Conservation (phyloP, 164 flowering plant species). For the Macadamia integrifolia region DNA sequence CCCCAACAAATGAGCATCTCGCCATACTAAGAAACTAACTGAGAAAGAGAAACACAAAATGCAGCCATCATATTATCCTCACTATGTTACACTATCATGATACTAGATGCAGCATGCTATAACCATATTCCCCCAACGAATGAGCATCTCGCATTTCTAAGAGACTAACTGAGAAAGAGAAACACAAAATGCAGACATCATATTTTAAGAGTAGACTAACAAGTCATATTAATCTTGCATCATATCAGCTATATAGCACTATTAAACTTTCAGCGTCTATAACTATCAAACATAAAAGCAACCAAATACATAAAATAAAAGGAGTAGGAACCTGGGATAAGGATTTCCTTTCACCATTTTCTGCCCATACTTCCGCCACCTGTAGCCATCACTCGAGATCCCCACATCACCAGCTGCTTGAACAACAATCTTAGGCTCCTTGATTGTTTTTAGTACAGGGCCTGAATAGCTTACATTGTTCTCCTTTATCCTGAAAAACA, state of each 20-base stretch:
- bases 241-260: not conserved
- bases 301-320: not conserved
- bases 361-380: slow-evolving; percentile 97
- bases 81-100: not conserved
- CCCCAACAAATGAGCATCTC: not conserved
- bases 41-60: not conserved
- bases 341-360: slow-evolving; percentile 93
- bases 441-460: slow-evolving; percentile 39
- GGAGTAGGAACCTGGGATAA: slow-evolving; percentile 58
- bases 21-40: not conserved
- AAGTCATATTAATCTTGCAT: not conserved
- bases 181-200: not conserved
- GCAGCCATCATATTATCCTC: not conserved
- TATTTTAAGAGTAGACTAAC: not conserved
- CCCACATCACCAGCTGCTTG: slow-evolving; percentile 75
- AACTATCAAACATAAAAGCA: not conserved
- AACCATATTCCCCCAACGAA: not conserved
- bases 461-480: slow-evolving; percentile 15
- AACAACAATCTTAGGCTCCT: slow-evolving; percentile 68
- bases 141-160: not conserved
- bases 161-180: not conserved
- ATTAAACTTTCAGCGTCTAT: not conserved
- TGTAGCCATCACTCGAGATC: slow-evolving; percentile 74
- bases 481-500: slow-evolving; percentile 24
- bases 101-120: not conserved